Evolutionary conservation across 2,329 filamentous ascomycete genomes (phyloP).

Genomic region (Westerdykella aurantiaca): DNA sequence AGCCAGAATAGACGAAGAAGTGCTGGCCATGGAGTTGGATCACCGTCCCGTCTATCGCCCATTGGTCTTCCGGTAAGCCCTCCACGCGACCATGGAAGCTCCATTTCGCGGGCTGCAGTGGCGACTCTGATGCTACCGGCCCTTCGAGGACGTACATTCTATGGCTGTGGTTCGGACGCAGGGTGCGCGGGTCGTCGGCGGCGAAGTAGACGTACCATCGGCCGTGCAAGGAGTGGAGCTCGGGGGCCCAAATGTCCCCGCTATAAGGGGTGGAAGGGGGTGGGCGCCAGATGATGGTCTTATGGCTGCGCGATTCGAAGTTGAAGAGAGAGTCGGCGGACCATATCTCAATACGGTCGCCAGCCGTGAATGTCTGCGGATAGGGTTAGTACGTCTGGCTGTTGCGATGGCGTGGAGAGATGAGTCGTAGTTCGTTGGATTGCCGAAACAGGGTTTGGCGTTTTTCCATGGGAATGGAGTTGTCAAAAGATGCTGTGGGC

Average conservation of each 20-base stretch:
- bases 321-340: constrained; percentile 36
- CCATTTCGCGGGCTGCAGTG: constrained; percentile 32
- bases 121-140: constrained; percentile 28
- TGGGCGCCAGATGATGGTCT: constrained; percentile 41
- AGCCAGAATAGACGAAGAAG: constrained; percentile 45
- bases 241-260: constrained; percentile 51
- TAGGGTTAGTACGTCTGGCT: neutral
- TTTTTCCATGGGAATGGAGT: neutral
- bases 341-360: constrained; percentile 43
- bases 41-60: constrained; percentile 46
- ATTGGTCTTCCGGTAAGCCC: constrained; percentile 40
- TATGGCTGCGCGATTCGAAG: constrained; percentile 35
- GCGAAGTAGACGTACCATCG: constrained; percentile 53
- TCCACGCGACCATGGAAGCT: constrained; percentile 39
- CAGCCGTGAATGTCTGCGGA: constrained; percentile 40
- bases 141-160: constrained; percentile 44
- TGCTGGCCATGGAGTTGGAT: constrained; percentile 34
- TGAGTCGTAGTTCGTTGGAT: neutral
- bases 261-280: constrained; percentile 40
- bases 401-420: neutral
- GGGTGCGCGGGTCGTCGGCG: constrained; percentile 32
- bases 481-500: constrained; percentile 1
- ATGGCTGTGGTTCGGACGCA: constrained; percentile 41
- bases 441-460: neutral
- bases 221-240: constrained; percentile 48